Conservation (phyloP, 1,139 yeast species). For the Debaryomycetaceae sp. region DNA sequence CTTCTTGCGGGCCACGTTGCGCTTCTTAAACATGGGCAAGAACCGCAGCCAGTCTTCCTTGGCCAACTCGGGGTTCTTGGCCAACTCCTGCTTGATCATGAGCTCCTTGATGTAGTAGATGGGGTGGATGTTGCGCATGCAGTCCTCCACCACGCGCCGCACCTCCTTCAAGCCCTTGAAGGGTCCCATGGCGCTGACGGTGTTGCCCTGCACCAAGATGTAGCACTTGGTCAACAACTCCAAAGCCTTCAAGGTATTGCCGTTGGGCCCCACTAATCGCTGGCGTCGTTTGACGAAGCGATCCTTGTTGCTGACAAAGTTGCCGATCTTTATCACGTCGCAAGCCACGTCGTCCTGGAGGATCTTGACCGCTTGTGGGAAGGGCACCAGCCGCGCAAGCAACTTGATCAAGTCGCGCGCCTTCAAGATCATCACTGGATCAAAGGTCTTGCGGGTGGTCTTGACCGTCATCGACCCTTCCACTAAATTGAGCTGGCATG, state of each 20-base stretch:
- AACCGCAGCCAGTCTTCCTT: constrained; percentile 97
- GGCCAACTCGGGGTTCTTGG: constrained; percentile 92
- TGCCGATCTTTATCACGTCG: constrained; percentile 94
- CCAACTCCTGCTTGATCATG: constrained; percentile 94
- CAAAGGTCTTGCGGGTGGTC: constrained; percentile 92
- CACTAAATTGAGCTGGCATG: constrained; percentile 81
- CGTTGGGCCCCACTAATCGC: constrained; percentile 93
- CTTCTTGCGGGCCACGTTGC: constrained; percentile 91
- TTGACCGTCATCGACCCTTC: constrained; percentile 98
- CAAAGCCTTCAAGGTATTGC: constrained; percentile 92
- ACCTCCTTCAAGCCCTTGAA: constrained; percentile 88
- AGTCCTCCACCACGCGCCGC: constrained; percentile 93
- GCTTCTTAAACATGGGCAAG: constrained; percentile 94
- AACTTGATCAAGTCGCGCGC: constrained; percentile 93
- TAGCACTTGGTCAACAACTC: constrained; percentile 92
- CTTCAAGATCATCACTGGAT: constrained; percentile 89
- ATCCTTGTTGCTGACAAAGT: constrained; percentile 83
- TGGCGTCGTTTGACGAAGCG: constrained; percentile 94
- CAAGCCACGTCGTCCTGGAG: constrained; percentile 91
- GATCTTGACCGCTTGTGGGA: constrained; percentile 91
- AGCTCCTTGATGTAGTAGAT: constrained; percentile 94
- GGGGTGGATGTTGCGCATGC: constrained; percentile 95
- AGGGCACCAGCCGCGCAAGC: constrained; percentile 93
- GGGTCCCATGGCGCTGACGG: constrained; percentile 97
- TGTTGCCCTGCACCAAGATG: constrained; percentile 93